These are phyloP conservation scores for Pythium sukuiense DNA, from an alignment of 352 stramenopile genomes.

Conservation along the genomic window DNA sequence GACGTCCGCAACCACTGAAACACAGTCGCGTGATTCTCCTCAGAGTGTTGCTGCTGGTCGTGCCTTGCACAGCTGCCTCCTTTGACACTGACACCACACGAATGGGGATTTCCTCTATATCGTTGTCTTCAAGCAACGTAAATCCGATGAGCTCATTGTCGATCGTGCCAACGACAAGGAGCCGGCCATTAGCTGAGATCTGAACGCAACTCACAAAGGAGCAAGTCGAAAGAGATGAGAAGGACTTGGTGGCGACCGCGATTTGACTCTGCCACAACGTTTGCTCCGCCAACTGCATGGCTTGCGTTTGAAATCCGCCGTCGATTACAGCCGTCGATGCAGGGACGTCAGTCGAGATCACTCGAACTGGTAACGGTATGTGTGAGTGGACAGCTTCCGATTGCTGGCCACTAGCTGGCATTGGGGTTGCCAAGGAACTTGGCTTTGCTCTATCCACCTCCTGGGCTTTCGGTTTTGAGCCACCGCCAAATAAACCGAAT, in stretches of 20 bases:
- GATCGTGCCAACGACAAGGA: conserved; percentile 37
- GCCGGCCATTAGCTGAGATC: conserved; percentile 24
- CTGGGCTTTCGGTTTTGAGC: background rate
- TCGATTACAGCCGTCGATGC: background rate
- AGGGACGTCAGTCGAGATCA: background rate
- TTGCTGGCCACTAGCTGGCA: conserved; percentile 14
- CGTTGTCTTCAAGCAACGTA: background rate
- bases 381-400: background rate
- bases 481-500: conserved; percentile 10
- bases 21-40: conserved; percentile 32
- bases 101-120: background rate
- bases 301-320: background rate
- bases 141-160: conserved; percentile 24
- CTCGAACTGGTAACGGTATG: background rate
- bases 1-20: conserved; percentile 19
- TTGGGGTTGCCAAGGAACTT: conserved; percentile 17
- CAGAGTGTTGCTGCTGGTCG: conserved; percentile 8
- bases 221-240: conserved; percentile 22
- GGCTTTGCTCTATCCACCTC: background rate
- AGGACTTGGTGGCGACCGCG: conserved; percentile 14
- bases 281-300: background rate
- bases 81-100: background rate
- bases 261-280: conserved; percentile 6
- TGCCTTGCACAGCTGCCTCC: background rate
- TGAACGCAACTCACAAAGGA: conserved; percentile 36